Evolutionary conservation across 805 yeast species (phyloP), one percentile per base, ranked within the genome.

Genomic region (Teunomyces atbi): DNA sequence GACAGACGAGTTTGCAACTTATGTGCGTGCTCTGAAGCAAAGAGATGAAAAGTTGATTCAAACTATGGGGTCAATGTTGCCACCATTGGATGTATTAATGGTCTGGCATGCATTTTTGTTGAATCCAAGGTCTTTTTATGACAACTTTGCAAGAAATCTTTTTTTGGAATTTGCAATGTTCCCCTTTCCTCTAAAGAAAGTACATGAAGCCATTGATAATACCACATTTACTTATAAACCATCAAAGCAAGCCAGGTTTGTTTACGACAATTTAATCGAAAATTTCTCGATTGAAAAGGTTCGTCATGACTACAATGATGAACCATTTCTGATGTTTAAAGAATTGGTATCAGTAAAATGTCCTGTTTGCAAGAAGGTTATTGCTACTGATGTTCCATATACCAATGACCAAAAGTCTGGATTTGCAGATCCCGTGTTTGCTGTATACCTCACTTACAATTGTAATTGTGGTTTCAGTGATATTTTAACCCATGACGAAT

Each of bases 101-200:
- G 57, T 60, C 12, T 60, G 64, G 65, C 57, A 60, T 41, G 49
- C 61, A 1, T 57, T 59, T 41, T 41, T 58, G 35, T 49, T 58
- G 44, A 57, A 59, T 26, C 59, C 62, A 3, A 38, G 44, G 28
- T 16, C 55, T 1, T 52, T 41, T 30, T 51, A 54, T 41, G 59
- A 58, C 19, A 45, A 41, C 8, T 51, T 53, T 29, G 46, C 37
- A 2, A 47, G 60, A 20, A 55, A 53, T 38, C 33, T 49, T 30
- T 52, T 58, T 26, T 23, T 50, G 7, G 44, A 46, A 34, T 57
- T 60, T 35, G 46, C 56, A 12, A 42, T 39, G 12, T 49, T 41
- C 38, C 56, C 58, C 5, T 60, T 61, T 33, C 66, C 66, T 3
- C 45, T 56, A 34, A 18, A 43, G 21, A 26, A 34, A 36, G 42